Conservation (phyloP, 225 moss, liverwort and hornwort species). For the Pleurozium schreberi region DNA sequence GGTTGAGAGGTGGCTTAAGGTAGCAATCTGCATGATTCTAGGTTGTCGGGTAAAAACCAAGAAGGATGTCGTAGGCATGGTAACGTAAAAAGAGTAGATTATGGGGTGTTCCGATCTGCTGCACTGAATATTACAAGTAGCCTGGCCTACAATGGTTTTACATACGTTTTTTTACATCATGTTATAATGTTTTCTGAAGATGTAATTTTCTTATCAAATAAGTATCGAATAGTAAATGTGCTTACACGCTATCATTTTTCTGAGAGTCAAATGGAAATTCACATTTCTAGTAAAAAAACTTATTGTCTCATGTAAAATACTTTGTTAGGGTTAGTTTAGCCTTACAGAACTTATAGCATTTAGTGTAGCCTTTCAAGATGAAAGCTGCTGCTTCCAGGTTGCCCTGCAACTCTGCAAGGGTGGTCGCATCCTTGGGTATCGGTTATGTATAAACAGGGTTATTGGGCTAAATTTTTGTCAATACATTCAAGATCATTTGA, state of each 20-base stretch:
- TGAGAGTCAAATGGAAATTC: neutral
- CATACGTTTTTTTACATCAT: constrained; percentile 25
- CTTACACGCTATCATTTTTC: neutral
- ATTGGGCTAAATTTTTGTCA: constrained; percentile 8
- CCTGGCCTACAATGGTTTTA: constrained; percentile 29
- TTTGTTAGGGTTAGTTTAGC: neutral
- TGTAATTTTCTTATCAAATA: constrained; percentile 28
- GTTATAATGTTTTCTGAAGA: constrained; percentile 21
- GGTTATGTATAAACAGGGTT: constrained; percentile 1
- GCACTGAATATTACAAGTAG: constrained; percentile 18
- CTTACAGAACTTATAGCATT: neutral
- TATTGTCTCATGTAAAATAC: neutral
- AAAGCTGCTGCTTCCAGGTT: neutral
- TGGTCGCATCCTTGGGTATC: neutral
- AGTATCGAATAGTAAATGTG: constrained; percentile 24
- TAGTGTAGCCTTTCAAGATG: constrained; percentile 2
- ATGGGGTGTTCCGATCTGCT: constrained; percentile 14
- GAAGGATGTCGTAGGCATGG: constrained; percentile 12
- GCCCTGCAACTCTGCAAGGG: neutral
- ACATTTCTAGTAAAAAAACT: neutral
- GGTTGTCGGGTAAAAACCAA: neutral
- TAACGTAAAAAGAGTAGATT: constrained; percentile 6
- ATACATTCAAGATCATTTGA: constrained; percentile 8
- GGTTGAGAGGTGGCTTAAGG: constrained; percentile 35
- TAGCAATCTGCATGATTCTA: constrained; percentile 17